These are phyloP conservation scores for Ganoderma boninense DNA, from an alignment of 1,284 basidiomycete genomes.

Conservation along the genomic window DNA sequence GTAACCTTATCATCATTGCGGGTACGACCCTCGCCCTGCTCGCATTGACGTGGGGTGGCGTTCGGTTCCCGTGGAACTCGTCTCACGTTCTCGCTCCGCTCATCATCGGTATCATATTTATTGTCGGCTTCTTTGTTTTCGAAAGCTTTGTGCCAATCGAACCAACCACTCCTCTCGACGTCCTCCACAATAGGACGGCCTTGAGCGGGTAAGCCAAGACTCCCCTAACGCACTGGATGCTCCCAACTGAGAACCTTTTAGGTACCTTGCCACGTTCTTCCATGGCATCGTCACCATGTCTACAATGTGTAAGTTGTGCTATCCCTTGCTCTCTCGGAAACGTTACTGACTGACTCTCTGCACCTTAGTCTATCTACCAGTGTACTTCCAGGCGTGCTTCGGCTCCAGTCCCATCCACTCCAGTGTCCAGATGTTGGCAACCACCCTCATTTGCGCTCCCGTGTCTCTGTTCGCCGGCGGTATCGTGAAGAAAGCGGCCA, in stretches of 20 bases:
- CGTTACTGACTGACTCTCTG: background rate
- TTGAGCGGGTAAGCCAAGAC: slow-evolving; percentile 36
- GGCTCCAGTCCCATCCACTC: slow-evolving; percentile 36
- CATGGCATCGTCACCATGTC: slow-evolving; percentile 26
- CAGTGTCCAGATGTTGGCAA: slow-evolving; percentile 38
- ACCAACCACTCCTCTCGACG: slow-evolving; percentile 38
- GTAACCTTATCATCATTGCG: slow-evolving; percentile 29
- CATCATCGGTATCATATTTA: slow-evolving; percentile 29
- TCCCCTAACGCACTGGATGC: background rate
- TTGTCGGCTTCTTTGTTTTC: slow-evolving; percentile 29
- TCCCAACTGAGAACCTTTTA: background rate
- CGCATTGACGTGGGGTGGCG: slow-evolving; percentile 34
- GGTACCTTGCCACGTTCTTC: slow-evolving; percentile 35
- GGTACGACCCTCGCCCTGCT: slow-evolving; percentile 27
- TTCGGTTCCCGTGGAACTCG: slow-evolving; percentile 31
- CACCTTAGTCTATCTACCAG: slow-evolving; percentile 44
- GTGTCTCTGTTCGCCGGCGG: slow-evolving; percentile 36
- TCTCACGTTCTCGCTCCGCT: slow-evolving; percentile 31
- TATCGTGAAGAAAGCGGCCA: slow-evolving; percentile 30
- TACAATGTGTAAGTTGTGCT: slow-evolving; percentile 21
- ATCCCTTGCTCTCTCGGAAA: too few relatives aligned
- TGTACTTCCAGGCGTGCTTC: slow-evolving; percentile 51
- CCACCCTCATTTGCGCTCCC: slow-evolving; percentile 34
- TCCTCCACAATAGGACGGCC: slow-evolving; percentile 43
- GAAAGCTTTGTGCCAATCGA: slow-evolving; percentile 18